phyloP scores from a whole-genome alignment of 345 rosid species.

The Carallia brachiata region DNA sequence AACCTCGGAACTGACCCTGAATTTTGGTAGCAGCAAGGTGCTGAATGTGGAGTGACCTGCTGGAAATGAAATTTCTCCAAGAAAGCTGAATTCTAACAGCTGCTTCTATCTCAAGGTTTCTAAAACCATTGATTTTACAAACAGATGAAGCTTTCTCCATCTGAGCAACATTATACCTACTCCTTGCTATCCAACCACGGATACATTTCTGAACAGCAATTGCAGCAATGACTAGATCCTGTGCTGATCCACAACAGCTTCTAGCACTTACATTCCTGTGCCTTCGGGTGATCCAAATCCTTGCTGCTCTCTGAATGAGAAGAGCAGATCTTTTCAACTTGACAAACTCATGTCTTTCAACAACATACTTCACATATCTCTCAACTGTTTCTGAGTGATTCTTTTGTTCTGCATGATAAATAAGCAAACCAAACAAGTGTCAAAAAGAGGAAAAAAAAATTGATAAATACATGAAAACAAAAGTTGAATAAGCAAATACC shows the following conservation, averaged over 20 bases:
- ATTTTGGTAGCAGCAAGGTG: conserved; percentile 47
- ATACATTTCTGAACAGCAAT: conserved; percentile 22
- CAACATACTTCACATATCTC: conserved; percentile 41
- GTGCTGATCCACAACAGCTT: conserved; percentile 9
- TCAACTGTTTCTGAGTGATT: conserved; percentile 26
- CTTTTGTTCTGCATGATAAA: conserved; percentile 33
- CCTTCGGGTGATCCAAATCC: conserved; percentile 44
- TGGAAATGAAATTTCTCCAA: conserved; percentile 37
- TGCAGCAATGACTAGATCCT: conserved; percentile 25
- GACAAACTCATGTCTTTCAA: conserved; percentile 50
- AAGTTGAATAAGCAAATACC: conserved; percentile 29
- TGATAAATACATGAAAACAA: not conserved
- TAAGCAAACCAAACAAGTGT: conserved; percentile 12
- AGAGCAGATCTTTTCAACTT: conserved; percentile 40
- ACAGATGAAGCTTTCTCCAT: conserved; percentile 12
- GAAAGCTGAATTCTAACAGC: conserved; percentile 57
- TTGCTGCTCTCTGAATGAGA: conserved; percentile 59
- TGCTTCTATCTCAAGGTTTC: conserved; percentile 35
- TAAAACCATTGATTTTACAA: conserved; percentile 13
- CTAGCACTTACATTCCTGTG: conserved; percentile 5
- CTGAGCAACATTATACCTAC: conserved; percentile 12
- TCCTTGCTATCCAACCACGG: conserved; percentile 28
- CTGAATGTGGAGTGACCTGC: conserved; percentile 24
- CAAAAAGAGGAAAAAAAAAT: not conserved
- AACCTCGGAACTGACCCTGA: conserved; percentile 44